Base-by-base conservation (phyloP, 306 rosid genomes). In the Bauhinia variegata region DNA sequence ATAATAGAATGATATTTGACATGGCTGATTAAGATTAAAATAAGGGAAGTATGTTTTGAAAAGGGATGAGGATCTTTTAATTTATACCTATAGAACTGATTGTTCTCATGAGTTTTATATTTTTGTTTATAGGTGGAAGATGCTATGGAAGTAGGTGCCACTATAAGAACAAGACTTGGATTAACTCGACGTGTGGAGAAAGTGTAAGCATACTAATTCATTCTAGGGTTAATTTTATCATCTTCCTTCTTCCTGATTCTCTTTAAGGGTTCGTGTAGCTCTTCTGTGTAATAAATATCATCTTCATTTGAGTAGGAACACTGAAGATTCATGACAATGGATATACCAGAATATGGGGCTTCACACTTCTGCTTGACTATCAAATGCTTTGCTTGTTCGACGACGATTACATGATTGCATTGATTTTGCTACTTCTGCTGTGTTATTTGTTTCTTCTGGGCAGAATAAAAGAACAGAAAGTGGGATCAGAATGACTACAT, bases 151-250 rank as follows among this genome's bases (percentile, higher is more conserved):
- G 86, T 80, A 17, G 96, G 98, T 23, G 91, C 85, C 11, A 82
- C 78, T 73, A 79, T 89, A 63, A 89, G 98, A 57, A 75, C 73
- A 2, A 79, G 77, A 46, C 86, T 85, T 34, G 92, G 98, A 41
- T 19, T 87, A 59, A 89, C 72, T 62, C 78, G 76, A 57, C 84
- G 88, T 32, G 52, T 77, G 4, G 75, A 80, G 38, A 82, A 84
- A 33, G 65, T 85, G 86, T 81, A 76, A 76, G 82, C 39, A 54
- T 61, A 1, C 31, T 13, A 23, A 23, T 23, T 23, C 2, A 23
- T 23, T 23, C 28, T 23, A 23, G n/a, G n/a, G n/a, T n/a, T n/a
- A n/a, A n/a, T n/a, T n/a, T n/a, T n/a, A n/a, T n/a, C n/a, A n/a
- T n/a, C n/a, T n/a, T n/a, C n/a, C n/a, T n/a, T n/a, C n/a, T n/a